A percentile compares a stretch with the other conserved stretches of the same genome.
Evolutionary conservation across 805 yeast species (phyloP).

Genomic region (Kregervanrija fluxuum): DNA sequence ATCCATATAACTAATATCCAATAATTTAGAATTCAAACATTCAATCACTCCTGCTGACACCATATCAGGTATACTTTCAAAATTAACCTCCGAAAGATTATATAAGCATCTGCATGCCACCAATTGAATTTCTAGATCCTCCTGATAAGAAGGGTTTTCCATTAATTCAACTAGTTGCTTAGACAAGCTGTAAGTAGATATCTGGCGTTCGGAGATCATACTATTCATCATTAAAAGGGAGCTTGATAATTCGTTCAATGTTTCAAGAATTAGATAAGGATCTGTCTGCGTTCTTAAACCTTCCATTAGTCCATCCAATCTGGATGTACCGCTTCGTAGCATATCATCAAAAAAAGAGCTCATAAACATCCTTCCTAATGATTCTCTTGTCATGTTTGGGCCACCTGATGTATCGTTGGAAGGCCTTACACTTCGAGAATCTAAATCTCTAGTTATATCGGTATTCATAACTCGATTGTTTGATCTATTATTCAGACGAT

Average conservation of each 20-base stretch:
- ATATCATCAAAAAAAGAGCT: slow-evolving; percentile 24
- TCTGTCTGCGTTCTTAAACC: slow-evolving; percentile 42
- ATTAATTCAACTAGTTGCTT: slow-evolving; percentile 50
- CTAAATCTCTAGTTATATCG: no score
- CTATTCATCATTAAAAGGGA: slow-evolving; percentile 59
- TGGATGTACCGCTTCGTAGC: slow-evolving; percentile 13
- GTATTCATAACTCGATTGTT: no score
- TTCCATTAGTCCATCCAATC: slow-evolving; percentile 26
- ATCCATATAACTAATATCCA: slow-evolving; percentile 79
- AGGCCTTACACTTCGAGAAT: no score
- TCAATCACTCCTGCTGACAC: slow-evolving; percentile 61
- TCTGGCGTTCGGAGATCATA: slow-evolving; percentile 49
- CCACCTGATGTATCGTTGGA: no score
- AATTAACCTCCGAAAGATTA: slow-evolving; percentile 70
- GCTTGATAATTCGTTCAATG: slow-evolving; percentile 58
- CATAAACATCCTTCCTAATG: slow-evolving; percentile 19
- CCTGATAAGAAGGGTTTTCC: slow-evolving; percentile 47
- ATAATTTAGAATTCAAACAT: slow-evolving; percentile 54
- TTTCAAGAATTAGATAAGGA: slow-evolving; percentile 54
- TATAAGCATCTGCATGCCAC: slow-evolving; percentile 80
- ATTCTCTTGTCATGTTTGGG: no score
- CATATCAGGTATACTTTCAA: slow-evolving; percentile 54
- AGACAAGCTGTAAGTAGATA: slow-evolving; percentile 55
- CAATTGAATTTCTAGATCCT: slow-evolving; percentile 72
- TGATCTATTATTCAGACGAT: no score